These are phyloP conservation scores for Phyllostachys edulis DNA, from an alignment of 176 grass and related monocot genomes.

Conservation along the genomic window DNA sequence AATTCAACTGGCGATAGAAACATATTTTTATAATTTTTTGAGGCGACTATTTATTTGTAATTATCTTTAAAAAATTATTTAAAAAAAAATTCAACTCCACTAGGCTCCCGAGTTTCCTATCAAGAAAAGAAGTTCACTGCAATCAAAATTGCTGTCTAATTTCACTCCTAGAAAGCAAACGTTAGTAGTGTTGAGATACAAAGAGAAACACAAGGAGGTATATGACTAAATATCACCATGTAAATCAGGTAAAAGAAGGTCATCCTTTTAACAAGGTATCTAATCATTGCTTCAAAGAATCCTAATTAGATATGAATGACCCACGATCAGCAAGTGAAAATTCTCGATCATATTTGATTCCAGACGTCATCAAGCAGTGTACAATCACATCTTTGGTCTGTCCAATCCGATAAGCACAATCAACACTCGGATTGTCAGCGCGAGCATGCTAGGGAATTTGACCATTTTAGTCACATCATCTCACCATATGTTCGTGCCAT, in stretches of 20 bases:
- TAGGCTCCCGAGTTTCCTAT: too few relatives aligned
- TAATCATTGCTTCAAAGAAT: conserved; percentile 11
- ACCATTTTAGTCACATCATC: too few relatives aligned
- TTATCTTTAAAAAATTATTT: too few relatives aligned
- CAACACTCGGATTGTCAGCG: conserved; percentile 94
- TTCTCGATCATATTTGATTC: conserved; percentile 24
- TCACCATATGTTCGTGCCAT: too few relatives aligned
- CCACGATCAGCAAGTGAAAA: neutral
- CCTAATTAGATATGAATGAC: neutral
- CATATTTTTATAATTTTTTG: too few relatives aligned
- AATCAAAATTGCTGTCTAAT: too few relatives aligned
- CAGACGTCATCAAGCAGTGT: conserved; percentile 85
- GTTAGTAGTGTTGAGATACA: neutral
- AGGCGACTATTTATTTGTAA: too few relatives aligned
- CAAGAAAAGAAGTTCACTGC: too few relatives aligned
- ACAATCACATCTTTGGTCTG: conserved; percentile 85
- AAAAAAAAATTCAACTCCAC: too few relatives aligned
- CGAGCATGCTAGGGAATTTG: too few relatives aligned
- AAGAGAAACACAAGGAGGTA: neutral
- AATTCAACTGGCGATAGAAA: too few relatives aligned
- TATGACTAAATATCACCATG: neutral
- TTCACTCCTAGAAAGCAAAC: neutral
- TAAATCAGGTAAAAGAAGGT: neutral
- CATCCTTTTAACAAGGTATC: neutral
- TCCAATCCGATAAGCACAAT: conserved; percentile 85